These are phyloP conservation scores for Vicia faba DNA, from an alignment of 306 rosid species.

Conservation along the genomic window DNA sequence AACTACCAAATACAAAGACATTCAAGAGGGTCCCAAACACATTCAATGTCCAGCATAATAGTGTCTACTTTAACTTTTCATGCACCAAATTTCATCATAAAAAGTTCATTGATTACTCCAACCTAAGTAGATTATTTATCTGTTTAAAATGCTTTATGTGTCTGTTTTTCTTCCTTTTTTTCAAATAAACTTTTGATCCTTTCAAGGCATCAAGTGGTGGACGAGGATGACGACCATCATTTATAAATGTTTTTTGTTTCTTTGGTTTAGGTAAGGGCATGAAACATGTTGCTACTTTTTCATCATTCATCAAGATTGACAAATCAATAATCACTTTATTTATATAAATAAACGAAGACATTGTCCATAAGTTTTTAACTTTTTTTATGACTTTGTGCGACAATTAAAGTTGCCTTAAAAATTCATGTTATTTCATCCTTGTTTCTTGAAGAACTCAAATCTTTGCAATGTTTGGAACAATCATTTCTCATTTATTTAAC, in stretches of 20 bases:
- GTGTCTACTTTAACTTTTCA: constrained; percentile 32
- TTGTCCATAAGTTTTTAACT: neutral
- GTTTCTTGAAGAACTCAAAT: neutral
- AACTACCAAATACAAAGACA: constrained; percentile 10
- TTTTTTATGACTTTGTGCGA: neutral
- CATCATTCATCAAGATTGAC: constrained; percentile 13
- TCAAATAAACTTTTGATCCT: constrained; percentile 46
- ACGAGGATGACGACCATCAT: constrained; percentile 41
- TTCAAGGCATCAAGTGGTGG: constrained; percentile 54
- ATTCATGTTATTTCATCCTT: neutral
- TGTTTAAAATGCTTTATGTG: constrained; percentile 33
- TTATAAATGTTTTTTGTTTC: constrained; percentile 36
- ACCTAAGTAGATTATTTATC: constrained; percentile 18
- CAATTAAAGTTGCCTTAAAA: neutral
- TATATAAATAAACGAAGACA: neutral
- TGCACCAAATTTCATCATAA: constrained; percentile 53
- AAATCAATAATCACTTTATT: neutral
- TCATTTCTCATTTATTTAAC: neutral
- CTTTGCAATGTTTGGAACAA: neutral
- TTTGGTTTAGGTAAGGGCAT: constrained; percentile 40
- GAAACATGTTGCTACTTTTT: constrained; percentile 33
- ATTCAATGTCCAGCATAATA: constrained; percentile 5
- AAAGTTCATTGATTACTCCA: constrained; percentile 38
- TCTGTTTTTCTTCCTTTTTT: constrained; percentile 30
- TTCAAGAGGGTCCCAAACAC: constrained; percentile 38